These are phyloP conservation scores for Aspergillus ostianus DNA, from an alignment of 495 filamentous ascomycete species.

Conservation along the genomic window DNA sequence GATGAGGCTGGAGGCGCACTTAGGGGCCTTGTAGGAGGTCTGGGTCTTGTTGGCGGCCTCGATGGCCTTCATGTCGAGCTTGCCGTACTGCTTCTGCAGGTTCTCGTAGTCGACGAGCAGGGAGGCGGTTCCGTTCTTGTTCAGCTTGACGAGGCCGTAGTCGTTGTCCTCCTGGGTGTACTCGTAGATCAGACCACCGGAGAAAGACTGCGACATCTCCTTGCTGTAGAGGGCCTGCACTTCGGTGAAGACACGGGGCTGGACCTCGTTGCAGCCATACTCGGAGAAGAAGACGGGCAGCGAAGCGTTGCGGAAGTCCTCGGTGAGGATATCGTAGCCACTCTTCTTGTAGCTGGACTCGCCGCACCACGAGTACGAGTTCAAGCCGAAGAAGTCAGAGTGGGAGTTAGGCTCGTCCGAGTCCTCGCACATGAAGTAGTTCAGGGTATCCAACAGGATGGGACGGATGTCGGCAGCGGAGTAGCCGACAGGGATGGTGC, in stretches of 20 bases:
- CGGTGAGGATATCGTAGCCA: constrained; percentile 69
- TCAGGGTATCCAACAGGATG: constrained; percentile 73
- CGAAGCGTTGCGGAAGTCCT: constrained; percentile 66
- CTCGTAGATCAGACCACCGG: constrained; percentile 88
- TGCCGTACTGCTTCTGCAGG: constrained; percentile 68
- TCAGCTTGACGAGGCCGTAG: constrained; percentile 74
- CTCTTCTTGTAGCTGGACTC: constrained; percentile 66
- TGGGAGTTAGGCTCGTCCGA: constrained; percentile 62
- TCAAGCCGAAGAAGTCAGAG: constrained; percentile 87
- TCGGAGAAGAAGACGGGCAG: constrained; percentile 96
- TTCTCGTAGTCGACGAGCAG: constrained; percentile 73
- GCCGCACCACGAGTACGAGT: constrained; percentile 96
- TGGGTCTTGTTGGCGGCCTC: constrained; percentile 55
- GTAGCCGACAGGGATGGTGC: constrained; percentile 82
- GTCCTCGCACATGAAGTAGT: constrained; percentile 81
- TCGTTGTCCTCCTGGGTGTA: constrained; percentile 77
- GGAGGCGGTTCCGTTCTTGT: constrained; percentile 60
- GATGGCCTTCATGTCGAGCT: constrained; percentile 66
- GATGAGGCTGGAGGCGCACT: constrained; percentile 64
- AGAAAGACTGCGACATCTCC: constrained; percentile 76
- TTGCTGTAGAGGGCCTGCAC: constrained; percentile 74
- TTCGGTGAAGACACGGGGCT: constrained; percentile 80
- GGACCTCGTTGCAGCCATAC: constrained; percentile 85
- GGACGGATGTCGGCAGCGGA: constrained; percentile 89
- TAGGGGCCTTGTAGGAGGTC: constrained; percentile 50